Evolutionary conservation across 495 filamentous ascomycete genomes (phyloP).

Genomic region (Bacidia gigantensis): DNA sequence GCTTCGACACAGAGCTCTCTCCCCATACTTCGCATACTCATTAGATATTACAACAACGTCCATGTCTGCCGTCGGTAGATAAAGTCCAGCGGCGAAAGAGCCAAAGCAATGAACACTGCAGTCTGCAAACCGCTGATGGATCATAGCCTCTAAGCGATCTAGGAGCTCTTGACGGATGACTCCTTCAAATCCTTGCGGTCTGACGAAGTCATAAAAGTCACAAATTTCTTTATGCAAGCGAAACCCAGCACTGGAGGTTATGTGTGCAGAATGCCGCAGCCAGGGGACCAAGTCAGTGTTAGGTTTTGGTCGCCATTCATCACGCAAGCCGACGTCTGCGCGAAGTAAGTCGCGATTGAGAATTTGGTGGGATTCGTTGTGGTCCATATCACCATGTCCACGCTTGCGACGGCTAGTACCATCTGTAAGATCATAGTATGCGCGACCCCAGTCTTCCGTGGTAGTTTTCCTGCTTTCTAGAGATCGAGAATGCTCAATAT

Average conservation of each 20-base stretch:
- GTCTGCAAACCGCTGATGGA: constrained; percentile 37
- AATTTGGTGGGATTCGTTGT: constrained; percentile 30
- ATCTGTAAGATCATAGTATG: not conserved
- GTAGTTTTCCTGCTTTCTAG: not conserved
- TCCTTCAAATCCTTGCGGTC: constrained; percentile 64
- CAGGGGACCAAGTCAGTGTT: constrained; percentile 46
- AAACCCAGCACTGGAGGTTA: constrained; percentile 22
- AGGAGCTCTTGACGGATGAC: constrained; percentile 60
- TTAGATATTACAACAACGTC: constrained; percentile 76
- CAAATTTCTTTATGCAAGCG: constrained; percentile 70
- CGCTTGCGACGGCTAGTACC: constrained; percentile 42
- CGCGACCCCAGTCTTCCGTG: constrained; percentile 4
- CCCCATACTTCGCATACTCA: constrained; percentile 33
- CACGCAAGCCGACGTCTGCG: constrained; percentile 34
- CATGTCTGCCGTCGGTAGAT: constrained; percentile 85
- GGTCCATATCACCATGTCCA: constrained; percentile 55
- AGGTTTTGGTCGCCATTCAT: constrained; percentile 40
- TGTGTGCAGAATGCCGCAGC: constrained; percentile 23
- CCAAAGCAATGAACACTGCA: constrained; percentile 63
- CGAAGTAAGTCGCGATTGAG: constrained; percentile 18
- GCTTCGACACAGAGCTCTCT: constrained; percentile 30
- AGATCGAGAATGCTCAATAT: not conserved
- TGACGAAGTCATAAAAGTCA: constrained; percentile 77
- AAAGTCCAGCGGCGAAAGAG: constrained; percentile 80
- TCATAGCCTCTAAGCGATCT: constrained; percentile 39